Evolutionary conservation across 2,329 filamentous ascomycete genomes (phyloP), one percentile per base, ranked within the genome.

Genomic region (Cryphonectria naterciae): DNA sequence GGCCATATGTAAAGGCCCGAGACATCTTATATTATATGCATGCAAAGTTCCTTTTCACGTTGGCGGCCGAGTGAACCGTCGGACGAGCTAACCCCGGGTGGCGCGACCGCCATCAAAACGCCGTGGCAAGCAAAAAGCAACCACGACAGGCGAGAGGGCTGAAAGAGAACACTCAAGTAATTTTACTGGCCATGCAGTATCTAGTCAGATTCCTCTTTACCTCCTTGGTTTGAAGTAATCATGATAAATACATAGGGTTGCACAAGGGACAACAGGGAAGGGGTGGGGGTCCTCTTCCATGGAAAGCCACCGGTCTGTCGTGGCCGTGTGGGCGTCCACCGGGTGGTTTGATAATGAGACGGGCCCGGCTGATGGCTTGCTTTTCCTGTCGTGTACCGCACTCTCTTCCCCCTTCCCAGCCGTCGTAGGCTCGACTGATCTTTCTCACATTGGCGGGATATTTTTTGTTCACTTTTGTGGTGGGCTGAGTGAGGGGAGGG

Each of bases 291-390:
- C 7, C 35, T 39, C 58, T 35, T 61, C 56, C 56, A 35, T 22
- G 32, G 32, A 35, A 15, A 61, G 56, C 58, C 35, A n/a, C 58
- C 2, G 17, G 28, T 39, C 58, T 61, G 58, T n/a, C 35, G 58
- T 61, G 58, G 22, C 58, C 17, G 19, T 35, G 32, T 22, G 58
- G 58, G 58, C 58, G 58, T 43, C 41, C 41, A 17, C 41, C 41
- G 41, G 15, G 41, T 37, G 58, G 58, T 61, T 61, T 61, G 58
- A 61, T 61, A n/a, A 25, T 61, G 58, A 22, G 58, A 39, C 32
- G 32, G 58, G 35, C 17, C 58, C 32, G 54, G 58, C 17, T 37
- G 58, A 22, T 61, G 58, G 32, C 35, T 35, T 19, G 32, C 22
- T 32, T 8, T 8, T 61, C 15, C 28, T 32, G 32, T 35, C 22